Evolutionary conservation across 2,329 filamentous ascomycete genomes (phyloP).

Genomic region (Penicillium aurantiogriseum): DNA sequence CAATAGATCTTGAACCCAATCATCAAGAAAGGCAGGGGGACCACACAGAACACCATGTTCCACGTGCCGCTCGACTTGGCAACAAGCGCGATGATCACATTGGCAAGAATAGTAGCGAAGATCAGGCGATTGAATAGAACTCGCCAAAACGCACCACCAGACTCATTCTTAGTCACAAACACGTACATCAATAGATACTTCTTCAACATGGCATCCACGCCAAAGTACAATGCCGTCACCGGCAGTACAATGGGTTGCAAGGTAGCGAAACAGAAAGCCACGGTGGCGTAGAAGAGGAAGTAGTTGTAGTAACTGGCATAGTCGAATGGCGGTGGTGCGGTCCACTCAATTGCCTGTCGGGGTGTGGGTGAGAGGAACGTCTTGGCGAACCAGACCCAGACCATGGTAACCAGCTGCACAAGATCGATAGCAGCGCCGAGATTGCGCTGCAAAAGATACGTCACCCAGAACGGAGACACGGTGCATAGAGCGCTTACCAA

Average conservation of each 20-base stretch:
- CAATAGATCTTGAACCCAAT: constrained; percentile 86
- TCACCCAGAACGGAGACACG: constrained; percentile 90
- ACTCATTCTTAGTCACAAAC: constrained; percentile 95
- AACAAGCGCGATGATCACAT: constrained; percentile 73
- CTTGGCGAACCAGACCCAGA: constrained; percentile 80
- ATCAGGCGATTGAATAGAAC: constrained; percentile 89
- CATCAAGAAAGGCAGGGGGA: constrained; percentile 76
- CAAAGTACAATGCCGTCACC: constrained; percentile 85
- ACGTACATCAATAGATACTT: constrained; percentile 94
- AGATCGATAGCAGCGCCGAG: constrained; percentile 90
- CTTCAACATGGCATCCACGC: constrained; percentile 82
- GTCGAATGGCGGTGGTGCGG: constrained; percentile 87
- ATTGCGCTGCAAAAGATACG: constrained; percentile 88
- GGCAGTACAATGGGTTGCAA: constrained; percentile 85
- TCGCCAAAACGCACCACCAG: constrained; percentile 89
- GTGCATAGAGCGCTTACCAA: constrained; percentile 74
- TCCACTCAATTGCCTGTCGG: constrained; percentile 85
- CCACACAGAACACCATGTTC: constrained; percentile 64
- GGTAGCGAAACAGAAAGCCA: constrained; percentile 78
- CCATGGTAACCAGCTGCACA: constrained; percentile 79
- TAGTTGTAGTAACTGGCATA: constrained; percentile 98
- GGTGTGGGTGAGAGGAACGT: constrained; percentile 87
- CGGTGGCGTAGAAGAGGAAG: constrained; percentile 90
- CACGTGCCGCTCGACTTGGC: constrained; percentile 68
- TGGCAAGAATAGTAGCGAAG: constrained; percentile 74